Base-by-base conservation (phyloP, 306 rosid species). In the Canavalia ensiformis region DNA sequence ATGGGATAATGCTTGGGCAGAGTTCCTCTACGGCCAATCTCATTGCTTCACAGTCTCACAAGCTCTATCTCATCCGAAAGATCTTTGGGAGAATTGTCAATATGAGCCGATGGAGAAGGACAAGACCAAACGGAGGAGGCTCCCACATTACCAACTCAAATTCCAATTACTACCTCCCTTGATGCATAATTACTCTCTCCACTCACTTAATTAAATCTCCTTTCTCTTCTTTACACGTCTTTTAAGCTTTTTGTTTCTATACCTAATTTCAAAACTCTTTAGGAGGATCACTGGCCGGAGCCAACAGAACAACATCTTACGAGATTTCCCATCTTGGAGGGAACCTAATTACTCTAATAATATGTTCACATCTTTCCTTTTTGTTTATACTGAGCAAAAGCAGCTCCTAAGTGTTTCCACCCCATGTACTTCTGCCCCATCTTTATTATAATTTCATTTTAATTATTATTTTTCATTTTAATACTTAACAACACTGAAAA, bases 21-120 rank as follows among this genome's bases (percentile, higher is more conserved):
- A 85, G 89, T 79, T 87, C 95, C 51, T 91, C 97, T 12, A 94
- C 97, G 0, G 97, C 91, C 5, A 89, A 89, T 67, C 55, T 91
- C 29, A 94, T 94, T 39, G 84, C 97, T 58, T 90, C 85, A 12
- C 97, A 94, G 47, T 88, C 97, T 56, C 91, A 82, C 72, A 92
- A 85, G 68, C 87, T 94, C 0, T n/a, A 71, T 47, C 89, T 72
- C 67, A 86, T 94, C 54, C 74, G 90, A 9, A 87, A 83, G 82
- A 86, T 88, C 8, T 92, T 86, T 50, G 86, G 82, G 0, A 86
- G 89, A 84, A 64, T 82, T 39, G 88, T 86, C 68, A 84, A 94
- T 68, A 55, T 71, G 3, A 42, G 86, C 74, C 85, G 86, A 64
- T 82, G 90, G 94, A 90, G 66, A 76, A 87, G 83, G 67, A 88